Conservation (phyloP, 306 rosid species). For the Vigna nakashimae region DNA sequence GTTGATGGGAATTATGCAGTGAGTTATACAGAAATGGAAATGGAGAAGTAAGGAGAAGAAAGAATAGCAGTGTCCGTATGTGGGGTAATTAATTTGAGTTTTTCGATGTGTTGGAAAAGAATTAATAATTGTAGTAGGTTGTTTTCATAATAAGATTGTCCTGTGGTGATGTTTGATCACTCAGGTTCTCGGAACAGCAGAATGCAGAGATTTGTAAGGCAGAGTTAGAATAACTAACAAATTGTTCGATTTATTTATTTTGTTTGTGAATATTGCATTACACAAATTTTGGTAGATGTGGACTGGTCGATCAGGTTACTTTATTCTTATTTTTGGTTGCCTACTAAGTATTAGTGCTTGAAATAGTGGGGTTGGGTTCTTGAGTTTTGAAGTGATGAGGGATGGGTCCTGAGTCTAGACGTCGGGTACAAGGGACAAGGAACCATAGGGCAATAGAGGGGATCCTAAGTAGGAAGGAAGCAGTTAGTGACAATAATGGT, state of each 20-base stretch:
- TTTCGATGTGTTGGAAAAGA: not conserved
- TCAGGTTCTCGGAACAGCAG: constrained; percentile 33
- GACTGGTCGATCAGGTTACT: constrained; percentile 40
- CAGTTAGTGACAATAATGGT: constrained; percentile 59
- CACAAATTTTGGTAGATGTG: constrained; percentile 37
- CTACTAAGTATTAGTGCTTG: constrained; percentile 20
- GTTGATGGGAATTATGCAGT: not conserved
- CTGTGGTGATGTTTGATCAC: constrained; percentile 35
- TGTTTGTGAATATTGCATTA: constrained; percentile 21
- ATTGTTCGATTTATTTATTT: not conserved
- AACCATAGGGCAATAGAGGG: constrained; percentile 56
- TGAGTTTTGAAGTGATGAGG: constrained; percentile 34
- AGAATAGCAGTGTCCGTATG: not conserved
- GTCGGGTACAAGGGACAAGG: constrained; percentile 56
- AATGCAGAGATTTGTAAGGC: constrained; percentile 44
- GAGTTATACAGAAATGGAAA: not conserved
- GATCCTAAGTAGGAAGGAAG: constrained; percentile 60
- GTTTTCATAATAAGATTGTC: constrained; percentile 11
- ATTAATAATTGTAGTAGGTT: constrained; percentile 35
- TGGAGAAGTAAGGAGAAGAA: not conserved
- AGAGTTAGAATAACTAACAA: constrained; percentile 46
- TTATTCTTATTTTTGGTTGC: constrained; percentile 38
- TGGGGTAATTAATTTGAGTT: constrained; percentile 20
- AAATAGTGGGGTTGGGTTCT: not conserved
- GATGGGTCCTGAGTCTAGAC: constrained; percentile 47